phyloP scores from a whole-genome alignment of 2,329 filamentous ascomycete genomes.

The Cytospora schulzeri region DNA sequence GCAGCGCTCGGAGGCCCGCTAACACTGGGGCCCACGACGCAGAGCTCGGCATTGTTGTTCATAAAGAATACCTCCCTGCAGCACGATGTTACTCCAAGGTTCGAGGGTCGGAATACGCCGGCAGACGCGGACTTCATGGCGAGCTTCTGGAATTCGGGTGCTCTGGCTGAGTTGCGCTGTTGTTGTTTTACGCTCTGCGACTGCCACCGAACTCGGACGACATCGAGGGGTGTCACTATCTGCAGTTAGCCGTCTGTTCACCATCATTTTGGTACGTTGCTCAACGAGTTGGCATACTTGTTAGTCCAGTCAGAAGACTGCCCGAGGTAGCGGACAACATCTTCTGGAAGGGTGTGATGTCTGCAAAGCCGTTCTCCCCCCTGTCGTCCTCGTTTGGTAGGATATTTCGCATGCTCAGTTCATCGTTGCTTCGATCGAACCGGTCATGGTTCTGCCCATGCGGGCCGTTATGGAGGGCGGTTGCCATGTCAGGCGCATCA shows the following conservation, averaged over 20 bases:
- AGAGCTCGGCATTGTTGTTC: constrained; percentile 80
- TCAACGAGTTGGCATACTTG: constrained; percentile 62
- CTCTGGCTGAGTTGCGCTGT: constrained; percentile 43
- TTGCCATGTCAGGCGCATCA: constrained; percentile 22
- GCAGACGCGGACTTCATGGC: constrained; percentile 52
- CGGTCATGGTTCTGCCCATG: constrained; percentile 43
- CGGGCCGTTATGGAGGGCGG: constrained; percentile 28
- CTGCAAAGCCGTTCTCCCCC: constrained; percentile 36
- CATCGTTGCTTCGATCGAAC: constrained; percentile 37
- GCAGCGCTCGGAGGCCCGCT: constrained; percentile 47
- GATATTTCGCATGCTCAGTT: constrained; percentile 37
- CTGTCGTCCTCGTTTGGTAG: constrained; percentile 40
- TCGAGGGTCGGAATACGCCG: constrained; percentile 71
- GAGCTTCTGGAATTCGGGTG: constrained; percentile 58
- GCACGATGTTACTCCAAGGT: constrained; percentile 90
- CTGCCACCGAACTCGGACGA: constrained; percentile 92
- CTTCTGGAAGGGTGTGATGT: constrained; percentile 83
- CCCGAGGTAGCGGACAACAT: constrained; percentile 94
- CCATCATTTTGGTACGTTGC: neutral
- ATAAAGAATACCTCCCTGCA: constrained; percentile 98
- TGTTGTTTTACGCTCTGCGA: constrained; percentile 63
- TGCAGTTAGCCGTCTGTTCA: constrained; percentile 23
- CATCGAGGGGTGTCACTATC: constrained; percentile 89
- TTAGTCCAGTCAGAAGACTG: constrained; percentile 83
- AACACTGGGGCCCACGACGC: constrained; percentile 68